Evolutionary conservation across 2,329 filamentous ascomycete species (phyloP), one percentile per base, ranked within the genome.

Genomic region (Phyllosticta citrichinensis): DNA sequence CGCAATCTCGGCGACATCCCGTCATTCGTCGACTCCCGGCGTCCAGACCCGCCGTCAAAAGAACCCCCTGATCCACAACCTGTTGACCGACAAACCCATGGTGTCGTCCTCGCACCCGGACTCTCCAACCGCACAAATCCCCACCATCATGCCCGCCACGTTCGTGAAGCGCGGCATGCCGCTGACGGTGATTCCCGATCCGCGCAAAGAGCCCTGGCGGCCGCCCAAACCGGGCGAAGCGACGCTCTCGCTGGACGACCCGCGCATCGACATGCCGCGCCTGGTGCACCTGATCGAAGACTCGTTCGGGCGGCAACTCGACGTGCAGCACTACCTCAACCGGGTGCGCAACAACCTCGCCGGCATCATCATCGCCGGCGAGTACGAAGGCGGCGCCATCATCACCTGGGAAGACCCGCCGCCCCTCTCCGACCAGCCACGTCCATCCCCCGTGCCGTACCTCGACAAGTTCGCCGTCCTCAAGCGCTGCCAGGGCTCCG

Each of bases 381-480:
- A 96, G 69, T 99, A 99, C 74, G 94, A 99, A 78, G 94, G 94
- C 58, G 92, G 91, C 1, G 94, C 94, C 1, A 88, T 99, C 53
- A 78, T 97, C 20, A 99, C 94, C 0, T 99, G 94, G 94, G 94
- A 99, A 75, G 81, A 81, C 33, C 91, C 92, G 0, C 35, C 27
- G 17, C 50, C 35, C n/a, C 4, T 51, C n/a, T 30, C 19, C 47
- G 55, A 61, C 2, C 62, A 57, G 57, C 69, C 81, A 73, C 62
- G 82, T 61, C 70, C 76, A 40, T 80, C 80, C 1, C 82, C 88
- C 66, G 89, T 99, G 0, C 94, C 94, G 0, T 99, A 99, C 71
- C 81, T 99, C 30, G 94, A 99, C 75, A 99, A 99, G 72, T 97
- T 99, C 70, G 94, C 94, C 0, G 94, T 99, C 0, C 80, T 96